phyloP scores from a whole-genome alignment of 2,329 filamentous ascomycete species.

The Mollisiaceae sp. region DNA sequence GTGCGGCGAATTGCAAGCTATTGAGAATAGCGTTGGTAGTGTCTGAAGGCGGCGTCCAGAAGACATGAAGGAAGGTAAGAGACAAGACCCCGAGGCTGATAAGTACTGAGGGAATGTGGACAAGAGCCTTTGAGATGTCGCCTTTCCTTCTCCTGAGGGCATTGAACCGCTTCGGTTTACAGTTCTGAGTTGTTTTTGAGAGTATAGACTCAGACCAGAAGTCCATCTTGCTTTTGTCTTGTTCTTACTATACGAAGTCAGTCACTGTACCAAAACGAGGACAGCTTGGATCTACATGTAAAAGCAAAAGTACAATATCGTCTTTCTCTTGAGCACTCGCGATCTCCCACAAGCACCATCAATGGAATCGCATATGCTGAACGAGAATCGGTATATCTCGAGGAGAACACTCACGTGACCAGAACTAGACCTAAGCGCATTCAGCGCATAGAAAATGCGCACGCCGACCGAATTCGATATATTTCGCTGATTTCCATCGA shows the following conservation, averaged over 20 bases:
- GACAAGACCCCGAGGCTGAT: conserved; percentile 15
- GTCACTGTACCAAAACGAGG: not conserved
- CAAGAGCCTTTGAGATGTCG: not conserved
- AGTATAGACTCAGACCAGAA: not conserved
- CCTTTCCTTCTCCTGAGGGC: not conserved
- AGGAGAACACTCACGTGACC: not conserved
- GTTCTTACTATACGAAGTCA: not conserved
- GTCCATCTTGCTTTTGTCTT: not conserved
- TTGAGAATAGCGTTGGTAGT: conserved; percentile 13
- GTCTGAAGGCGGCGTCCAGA: conserved; percentile 9
- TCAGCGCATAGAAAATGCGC: no score
- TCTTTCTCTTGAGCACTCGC: not conserved
- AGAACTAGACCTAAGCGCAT: not conserved
- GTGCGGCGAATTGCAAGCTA: conserved; percentile 21
- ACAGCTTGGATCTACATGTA: not conserved
- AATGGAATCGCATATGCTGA: not conserved
- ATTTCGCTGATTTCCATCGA: not conserved
- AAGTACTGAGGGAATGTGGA: conserved; percentile 16
- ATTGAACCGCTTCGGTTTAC: not conserved
- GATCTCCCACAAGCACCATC: not conserved
- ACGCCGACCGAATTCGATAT: not conserved
- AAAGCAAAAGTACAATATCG: not conserved
- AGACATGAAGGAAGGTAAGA: conserved; percentile 14
- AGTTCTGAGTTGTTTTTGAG: not conserved
- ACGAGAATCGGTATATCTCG: no score